Evolutionary conservation across 306 rosid species (phyloP), one percentile per base, ranked within the genome.

Genomic region (Psophocarpus tetragonolobus): DNA sequence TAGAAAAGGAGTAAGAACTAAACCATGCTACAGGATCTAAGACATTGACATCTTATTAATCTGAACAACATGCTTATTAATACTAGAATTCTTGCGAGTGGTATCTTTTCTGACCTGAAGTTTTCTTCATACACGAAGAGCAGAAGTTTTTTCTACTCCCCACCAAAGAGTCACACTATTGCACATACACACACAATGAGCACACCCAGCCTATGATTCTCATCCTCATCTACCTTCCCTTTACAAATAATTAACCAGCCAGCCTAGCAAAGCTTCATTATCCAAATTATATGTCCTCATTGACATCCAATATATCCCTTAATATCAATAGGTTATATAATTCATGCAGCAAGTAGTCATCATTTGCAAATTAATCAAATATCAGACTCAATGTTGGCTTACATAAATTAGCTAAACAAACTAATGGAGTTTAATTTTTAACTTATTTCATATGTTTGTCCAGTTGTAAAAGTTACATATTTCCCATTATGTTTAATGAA

Each of bases 401-500:
- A 27, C 54, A 71, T 30, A 41, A 62, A 70, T 53, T 53, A 10
- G 8, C 65, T 11, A 71, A 23, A 78, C 9, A 32, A 71, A n/a
- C n/a, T n/a, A n/a, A n/a, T n/a, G n/a, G n/a, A 24, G 14, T 26
- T 18, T 15, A 5, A 35, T 12, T 36, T 35, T 48, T 36, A 26
- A 53, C 47, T 21, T 44, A 45, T 44, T 64, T 18, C 24, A 32
- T 44, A 41, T n/a, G 21, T 62, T 69, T 44, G 45, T 33, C 50
- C 67, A 54, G 20, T 23, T n/a, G 44, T 42, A 39, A 17, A 53
- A 53, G 62, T 47, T 27, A 17, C 47, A 74, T 68, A 23, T 24
- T 47, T 84, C 64, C 64, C n/a, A 32, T 17, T 20, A 71, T 27
- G 58, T 39, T 63, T 73, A 67, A 33, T 30, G 45, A 71, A 67